phyloP scores from a whole-genome alignment of 768 basidiomycete species.

The Lanmaoa pseudosensibilis region DNA sequence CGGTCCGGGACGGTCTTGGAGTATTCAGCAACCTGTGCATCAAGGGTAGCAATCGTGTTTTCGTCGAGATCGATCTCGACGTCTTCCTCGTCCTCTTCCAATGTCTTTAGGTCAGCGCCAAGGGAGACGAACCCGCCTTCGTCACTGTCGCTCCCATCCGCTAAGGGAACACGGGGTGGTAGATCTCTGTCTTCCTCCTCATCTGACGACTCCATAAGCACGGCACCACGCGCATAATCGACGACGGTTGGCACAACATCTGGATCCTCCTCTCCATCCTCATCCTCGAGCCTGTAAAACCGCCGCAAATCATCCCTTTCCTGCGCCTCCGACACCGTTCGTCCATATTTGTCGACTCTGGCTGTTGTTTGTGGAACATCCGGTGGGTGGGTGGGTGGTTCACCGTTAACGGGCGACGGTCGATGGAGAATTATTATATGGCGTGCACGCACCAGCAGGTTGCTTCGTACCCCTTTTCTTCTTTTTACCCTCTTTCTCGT shows the following conservation, averaged over 20 bases:
- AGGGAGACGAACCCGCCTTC: slow-evolving; percentile 49
- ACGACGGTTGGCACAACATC: slow-evolving; percentile 34
- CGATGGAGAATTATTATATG: neutral
- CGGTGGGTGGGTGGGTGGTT: neutral
- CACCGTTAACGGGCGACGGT: neutral
- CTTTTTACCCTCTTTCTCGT: slow-evolving; percentile 42
- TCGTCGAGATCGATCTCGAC: slow-evolving; percentile 81
- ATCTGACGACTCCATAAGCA: slow-evolving; percentile 83
- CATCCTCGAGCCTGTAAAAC: slow-evolving; percentile 72
- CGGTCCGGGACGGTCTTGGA: slow-evolving; percentile 47
- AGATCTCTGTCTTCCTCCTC: slow-evolving; percentile 46
- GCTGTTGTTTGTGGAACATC: slow-evolving; percentile 30
- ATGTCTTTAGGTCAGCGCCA: slow-evolving; percentile 39
- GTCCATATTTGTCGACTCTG: slow-evolving; percentile 89
- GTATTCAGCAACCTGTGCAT: slow-evolving; percentile 71
- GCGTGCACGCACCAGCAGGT: slow-evolving; percentile 23
- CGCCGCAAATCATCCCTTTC: slow-evolving; percentile 74
- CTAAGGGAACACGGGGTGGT: slow-evolving; percentile 7
- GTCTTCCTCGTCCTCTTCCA: slow-evolving; percentile 38
- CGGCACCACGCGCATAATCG: slow-evolving; percentile 91
- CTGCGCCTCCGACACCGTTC: slow-evolving; percentile 62
- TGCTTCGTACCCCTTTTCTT: slow-evolving; percentile 33
- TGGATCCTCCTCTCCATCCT: slow-evolving; percentile 28
- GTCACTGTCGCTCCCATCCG: slow-evolving; percentile 46
- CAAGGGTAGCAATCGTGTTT: slow-evolving; percentile 63